phyloP scores from a whole-genome alignment of 805 yeast species.

The Metschnikowia reukaufii region DNA sequence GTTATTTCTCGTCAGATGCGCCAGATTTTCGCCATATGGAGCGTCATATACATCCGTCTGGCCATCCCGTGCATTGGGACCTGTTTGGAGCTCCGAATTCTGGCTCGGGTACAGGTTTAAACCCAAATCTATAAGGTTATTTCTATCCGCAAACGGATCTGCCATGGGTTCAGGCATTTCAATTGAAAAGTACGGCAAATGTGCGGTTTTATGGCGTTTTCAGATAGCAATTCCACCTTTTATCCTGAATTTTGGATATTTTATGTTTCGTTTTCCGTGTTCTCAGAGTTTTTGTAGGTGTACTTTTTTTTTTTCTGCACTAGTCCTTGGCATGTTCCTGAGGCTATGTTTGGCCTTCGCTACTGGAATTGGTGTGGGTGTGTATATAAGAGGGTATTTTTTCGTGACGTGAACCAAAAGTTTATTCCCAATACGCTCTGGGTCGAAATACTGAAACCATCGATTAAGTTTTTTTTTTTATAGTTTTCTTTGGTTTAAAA shows the following conservation, averaged over 20 bases:
- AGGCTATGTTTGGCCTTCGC: slow-evolving; percentile 5
- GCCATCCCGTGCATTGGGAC: no score
- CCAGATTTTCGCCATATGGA: background rate
- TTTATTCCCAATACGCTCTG: background rate
- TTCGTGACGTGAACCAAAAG: background rate
- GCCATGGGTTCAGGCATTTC: slow-evolving; percentile 10
- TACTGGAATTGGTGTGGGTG: background rate
- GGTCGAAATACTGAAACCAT: no score
- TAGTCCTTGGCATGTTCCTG: no score
- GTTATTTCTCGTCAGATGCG: background rate
- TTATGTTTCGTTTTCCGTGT: background rate
- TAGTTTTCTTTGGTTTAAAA: no score
- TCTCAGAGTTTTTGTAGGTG: background rate
- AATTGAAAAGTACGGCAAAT: no score
- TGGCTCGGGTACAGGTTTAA: slow-evolving; percentile 19
- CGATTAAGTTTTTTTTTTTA: no score
- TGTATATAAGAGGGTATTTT: background rate
- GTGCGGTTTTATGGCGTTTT: no score
- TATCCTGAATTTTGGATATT: no score
- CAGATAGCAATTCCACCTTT: background rate
- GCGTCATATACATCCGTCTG: background rate
- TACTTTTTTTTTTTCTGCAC: background rate
- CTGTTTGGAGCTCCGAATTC: slow-evolving; percentile 5
- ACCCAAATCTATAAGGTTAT: slow-evolving; percentile 36
- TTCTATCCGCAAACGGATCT: slow-evolving; percentile 23